phyloP scores from a whole-genome alignment of 805 yeast species.

The Cyberlindnera mycetangii region DNA sequence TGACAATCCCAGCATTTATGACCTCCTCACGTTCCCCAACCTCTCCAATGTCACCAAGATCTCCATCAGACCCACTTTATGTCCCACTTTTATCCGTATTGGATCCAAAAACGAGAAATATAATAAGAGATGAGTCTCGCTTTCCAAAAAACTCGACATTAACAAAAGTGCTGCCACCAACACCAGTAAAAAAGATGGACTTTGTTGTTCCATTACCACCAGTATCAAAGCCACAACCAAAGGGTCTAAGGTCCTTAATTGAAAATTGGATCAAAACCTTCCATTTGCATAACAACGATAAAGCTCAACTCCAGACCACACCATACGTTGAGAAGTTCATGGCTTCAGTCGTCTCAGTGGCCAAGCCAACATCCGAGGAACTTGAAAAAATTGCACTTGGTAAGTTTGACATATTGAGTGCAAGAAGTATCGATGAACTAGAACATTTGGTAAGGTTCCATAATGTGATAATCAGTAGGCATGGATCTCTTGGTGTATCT shows the following conservation, averaged over 20 bases:
- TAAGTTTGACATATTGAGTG: slow-evolving; percentile 63
- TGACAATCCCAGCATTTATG: slow-evolving; percentile 4
- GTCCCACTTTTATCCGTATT: slow-evolving; percentile 22
- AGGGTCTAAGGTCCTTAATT: slow-evolving; percentile 22
- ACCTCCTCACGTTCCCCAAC: slow-evolving; percentile 9
- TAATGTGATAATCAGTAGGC: slow-evolving; percentile 33
- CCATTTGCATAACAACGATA: slow-evolving; percentile 13
- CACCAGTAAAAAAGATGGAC: slow-evolving; percentile 66
- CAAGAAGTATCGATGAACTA: slow-evolving; percentile 67
- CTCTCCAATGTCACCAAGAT: slow-evolving; percentile 9
- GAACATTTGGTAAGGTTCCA: slow-evolving; percentile 51
- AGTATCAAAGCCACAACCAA: slow-evolving; percentile 23
- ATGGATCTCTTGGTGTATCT: slow-evolving; percentile 13
- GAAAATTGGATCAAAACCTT: slow-evolving; percentile 26
- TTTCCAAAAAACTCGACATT: slow-evolving; percentile 47
- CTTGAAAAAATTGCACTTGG: slow-evolving; percentile 35
- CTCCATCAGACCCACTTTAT: slow-evolving; percentile 16
- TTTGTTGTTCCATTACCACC: slow-evolving; percentile 32
- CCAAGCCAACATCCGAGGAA: slow-evolving; percentile 27
- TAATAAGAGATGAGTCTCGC: slow-evolving; percentile 28
- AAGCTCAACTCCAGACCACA: slow-evolving; percentile 8
- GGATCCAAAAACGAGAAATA: slow-evolving; percentile 16
- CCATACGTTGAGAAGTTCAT: slow-evolving; percentile 25
- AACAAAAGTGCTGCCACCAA: slow-evolving; percentile 53
- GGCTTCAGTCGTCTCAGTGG: slow-evolving; percentile 28